Base-by-base conservation (phyloP, 371 early-diverging fungal species). In the Mortierella sp. region DNA sequence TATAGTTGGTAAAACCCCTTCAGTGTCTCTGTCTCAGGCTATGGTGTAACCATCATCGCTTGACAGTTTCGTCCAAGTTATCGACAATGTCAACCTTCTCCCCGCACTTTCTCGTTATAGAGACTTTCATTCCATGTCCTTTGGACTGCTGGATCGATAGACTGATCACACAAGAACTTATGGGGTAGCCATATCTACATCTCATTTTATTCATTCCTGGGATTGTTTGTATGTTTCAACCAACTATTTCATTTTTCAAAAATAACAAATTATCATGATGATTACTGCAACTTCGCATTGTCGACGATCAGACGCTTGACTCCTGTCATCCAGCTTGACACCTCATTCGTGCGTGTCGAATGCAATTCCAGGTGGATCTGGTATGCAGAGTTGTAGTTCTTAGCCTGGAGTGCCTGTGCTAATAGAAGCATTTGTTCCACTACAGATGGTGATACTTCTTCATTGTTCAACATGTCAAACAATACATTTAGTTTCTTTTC, bases 401-500 rank as follows among this genome's bases (percentile, higher is more conserved):
- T 79, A 59, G 70, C 40, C 64, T 89, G 86, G 24, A 81, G 70
- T 32, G 82, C 92, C 76, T 90, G 88, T 3, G 87, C 88, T 43
- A 94, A 71, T 63, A 84, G 61, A n/a, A 85, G 41, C 84, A 94
- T 85, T 65, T 87, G 86, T 0, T 83, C 88, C 32, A 87, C 78
- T 41, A 94, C 86, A 10, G 86, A 85, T 8, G 76, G 76, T 0
- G 88, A 86, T 16, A 95, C 82, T 62, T 90, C 89, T 24, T 88
- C 89, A 76, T 90, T 89, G 81, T 95, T 94, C 88, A 97, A 76
- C 81, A 88, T 87, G 75, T 95, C 96, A 77, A 94, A 92, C 50
- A 97, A 75, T 10, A 83, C 77, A 47, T 89, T 87, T 48, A 96
- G 65, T 36, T 92, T 88, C 70, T 91, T 91, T 61, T 94, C 94